phyloP scores from a whole-genome alignment of 1,284 basidiomycete species.

The Trametes polyzona region DNA sequence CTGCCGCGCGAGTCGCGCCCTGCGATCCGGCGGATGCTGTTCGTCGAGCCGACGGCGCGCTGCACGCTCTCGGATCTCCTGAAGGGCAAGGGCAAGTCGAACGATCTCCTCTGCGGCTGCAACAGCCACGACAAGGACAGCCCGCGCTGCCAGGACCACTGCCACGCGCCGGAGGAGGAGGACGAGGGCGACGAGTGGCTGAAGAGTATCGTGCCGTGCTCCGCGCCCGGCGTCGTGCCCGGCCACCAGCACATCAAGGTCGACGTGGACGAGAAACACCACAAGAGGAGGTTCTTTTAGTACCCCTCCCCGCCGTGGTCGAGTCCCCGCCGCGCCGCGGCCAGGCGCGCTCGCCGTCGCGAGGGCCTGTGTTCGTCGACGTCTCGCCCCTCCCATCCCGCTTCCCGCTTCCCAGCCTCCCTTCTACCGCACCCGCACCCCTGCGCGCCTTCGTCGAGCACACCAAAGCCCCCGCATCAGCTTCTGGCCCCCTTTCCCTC shows the following conservation, averaged over 20 bases:
- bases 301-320: not conserved
- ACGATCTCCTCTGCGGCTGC: constrained; percentile 82
- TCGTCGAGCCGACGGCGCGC: constrained; percentile 85
- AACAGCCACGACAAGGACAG: constrained; percentile 46
- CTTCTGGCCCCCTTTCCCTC: no score
- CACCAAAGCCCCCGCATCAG: not conserved
- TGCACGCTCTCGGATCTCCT: constrained; percentile 95
- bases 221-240: constrained; percentile 47
- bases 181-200: constrained; percentile 83
- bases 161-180: constrained; percentile 64
- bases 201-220: constrained; percentile 75
- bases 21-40: constrained; percentile 92
- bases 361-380: not conserved
- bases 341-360: constrained; percentile 2
- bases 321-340: constrained; percentile 9
- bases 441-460: not conserved
- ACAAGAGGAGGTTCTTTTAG: constrained; percentile 74
- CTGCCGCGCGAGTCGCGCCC: constrained; percentile 91
- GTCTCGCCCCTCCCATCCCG: not conserved
- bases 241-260: constrained; percentile 74
- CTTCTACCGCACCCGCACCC: not conserved
- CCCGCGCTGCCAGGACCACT: constrained; percentile 62
- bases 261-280: constrained; percentile 68
- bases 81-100: constrained; percentile 76
- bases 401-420: not conserved